Conservation (phyloP, 345 rosid genomes). For the Populus alba region DNA sequence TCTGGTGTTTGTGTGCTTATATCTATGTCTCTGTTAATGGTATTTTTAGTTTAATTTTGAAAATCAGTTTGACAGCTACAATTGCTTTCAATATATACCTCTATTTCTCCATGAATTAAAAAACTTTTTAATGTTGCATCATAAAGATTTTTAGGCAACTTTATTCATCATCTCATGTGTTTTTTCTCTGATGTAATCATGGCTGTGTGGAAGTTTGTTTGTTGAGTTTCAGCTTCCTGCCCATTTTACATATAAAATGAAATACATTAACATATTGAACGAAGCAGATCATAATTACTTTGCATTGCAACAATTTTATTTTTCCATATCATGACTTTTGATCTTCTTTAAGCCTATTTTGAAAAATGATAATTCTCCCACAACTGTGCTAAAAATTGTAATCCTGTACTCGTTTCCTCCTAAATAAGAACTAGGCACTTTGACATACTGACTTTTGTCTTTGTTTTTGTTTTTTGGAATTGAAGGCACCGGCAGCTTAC, state of each 20-base stretch:
- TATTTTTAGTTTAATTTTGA: not conserved
- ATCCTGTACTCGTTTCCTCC: not conserved
- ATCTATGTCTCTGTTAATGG: not conserved
- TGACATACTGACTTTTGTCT: conserved; percentile 17
- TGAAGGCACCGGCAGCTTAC: conserved; percentile 70
- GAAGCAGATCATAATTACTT: not conserved
- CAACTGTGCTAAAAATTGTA: not conserved
- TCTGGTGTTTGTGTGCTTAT: not conserved
- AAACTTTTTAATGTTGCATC: not conserved
- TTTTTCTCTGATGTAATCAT: not conserved
- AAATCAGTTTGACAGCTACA: not conserved
- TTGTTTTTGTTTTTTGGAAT: conserved; percentile 24
- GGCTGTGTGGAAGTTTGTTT: not conserved
- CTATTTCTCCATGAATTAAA: not conserved
- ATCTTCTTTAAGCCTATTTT: not conserved
- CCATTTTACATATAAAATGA: not conserved
- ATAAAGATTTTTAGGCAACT: not conserved
- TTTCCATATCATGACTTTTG: not conserved
- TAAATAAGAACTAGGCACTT: conserved; percentile 4
- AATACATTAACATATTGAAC: not conserved
- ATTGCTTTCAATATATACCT: not conserved
- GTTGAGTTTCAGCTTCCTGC: not conserved
- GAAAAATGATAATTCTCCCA: not conserved
- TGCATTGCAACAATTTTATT: not conserved
- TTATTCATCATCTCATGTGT: not conserved